Conservation (phyloP, 1,284 basidiomycete species). For the Pterula multifida region DNA sequence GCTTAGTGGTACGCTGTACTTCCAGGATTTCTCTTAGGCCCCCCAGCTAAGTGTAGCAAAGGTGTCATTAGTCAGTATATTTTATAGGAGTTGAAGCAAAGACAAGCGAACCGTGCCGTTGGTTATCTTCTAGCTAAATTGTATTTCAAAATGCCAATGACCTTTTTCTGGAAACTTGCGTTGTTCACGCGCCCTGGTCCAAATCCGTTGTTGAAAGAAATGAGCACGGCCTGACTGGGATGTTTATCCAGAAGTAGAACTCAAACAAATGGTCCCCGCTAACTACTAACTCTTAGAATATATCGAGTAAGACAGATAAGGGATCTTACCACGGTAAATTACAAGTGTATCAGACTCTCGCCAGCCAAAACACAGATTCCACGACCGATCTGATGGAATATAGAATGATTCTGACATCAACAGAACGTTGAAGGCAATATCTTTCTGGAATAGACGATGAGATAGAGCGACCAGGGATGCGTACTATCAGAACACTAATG, state of each 20-base stretch:
- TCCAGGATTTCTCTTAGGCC: slow-evolving; percentile 30
- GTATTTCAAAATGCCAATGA: slow-evolving; percentile 20
- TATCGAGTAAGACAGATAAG: neutral
- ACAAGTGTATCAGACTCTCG: slow-evolving; percentile 31
- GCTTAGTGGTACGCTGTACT: no score
- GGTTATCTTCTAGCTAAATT: slow-evolving; percentile 21
- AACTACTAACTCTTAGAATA: neutral
- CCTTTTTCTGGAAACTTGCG: slow-evolving; percentile 20
- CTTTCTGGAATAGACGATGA: slow-evolving; percentile 11
- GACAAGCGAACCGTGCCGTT: slow-evolving; percentile 20
- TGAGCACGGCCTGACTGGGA: slow-evolving; percentile 29
- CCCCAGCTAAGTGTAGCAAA: slow-evolving; percentile 12
- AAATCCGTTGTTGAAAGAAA: slow-evolving; percentile 30
- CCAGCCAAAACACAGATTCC: slow-evolving; percentile 32
- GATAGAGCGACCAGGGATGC: neutral
- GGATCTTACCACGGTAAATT: slow-evolving; percentile 27
- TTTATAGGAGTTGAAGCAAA: no score
- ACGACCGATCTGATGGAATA: slow-evolving; percentile 29
- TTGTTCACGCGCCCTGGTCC: slow-evolving; percentile 27
- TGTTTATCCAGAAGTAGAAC: slow-evolving; percentile 31
- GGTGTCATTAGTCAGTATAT: neutral
- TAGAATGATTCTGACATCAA: slow-evolving; percentile 30
- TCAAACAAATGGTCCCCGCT: slow-evolving; percentile 31
- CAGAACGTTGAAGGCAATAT: slow-evolving; percentile 23
- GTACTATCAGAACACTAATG: slow-evolving; percentile 23